Evolutionary conservation across 768 basidiomycete species (phyloP), one percentile per base, ranked within the genome.

Genomic region (Imleria badia): DNA sequence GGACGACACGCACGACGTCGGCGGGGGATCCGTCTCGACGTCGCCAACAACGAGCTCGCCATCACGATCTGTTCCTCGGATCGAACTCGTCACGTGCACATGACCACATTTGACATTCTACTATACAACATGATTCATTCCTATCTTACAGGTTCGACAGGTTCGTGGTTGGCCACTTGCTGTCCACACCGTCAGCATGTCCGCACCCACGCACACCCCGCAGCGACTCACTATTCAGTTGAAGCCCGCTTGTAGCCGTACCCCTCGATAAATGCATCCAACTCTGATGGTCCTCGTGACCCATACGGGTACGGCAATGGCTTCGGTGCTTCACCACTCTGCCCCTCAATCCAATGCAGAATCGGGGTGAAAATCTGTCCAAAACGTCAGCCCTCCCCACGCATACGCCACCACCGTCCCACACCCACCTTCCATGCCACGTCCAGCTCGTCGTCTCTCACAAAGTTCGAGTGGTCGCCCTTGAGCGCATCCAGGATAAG

Each of bases 391-490:
- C 46, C 46, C 46, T 50, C 31, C 30, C 22, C 39, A n/a, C 6
- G 3, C 23, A 51, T 50, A 43, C 43, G 34, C 33, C 33, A 46
- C 33, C 47, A 41, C 45, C 14, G 3, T 19, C 35, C 35, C 29
- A 38, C 49, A 71, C 81, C 44, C 45, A 91, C 92, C 86, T 96
- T 97, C 96, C 96, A 99, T 3, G 96, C 97, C 48, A 88, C 86
- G 66, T 98, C 96, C 63, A 99, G 79, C 73, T 99, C 96, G 72
- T 99, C 96, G 70, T 98, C 83, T 58, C 96, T 86, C 54, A 99
- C 96, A 77, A 99, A 99, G 78, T 99, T 99, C 26, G 94, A 96
- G 74, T 98, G 95, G 67, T 99, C 96, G n/a, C 96, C 96, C 70
- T 87, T 91, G 72, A 99, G 81, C 14, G 93, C 92, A 67, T 99